phyloP scores from a whole-genome alignment of 1,139 yeast genomes.

The Taiozyma sp. region DNA sequence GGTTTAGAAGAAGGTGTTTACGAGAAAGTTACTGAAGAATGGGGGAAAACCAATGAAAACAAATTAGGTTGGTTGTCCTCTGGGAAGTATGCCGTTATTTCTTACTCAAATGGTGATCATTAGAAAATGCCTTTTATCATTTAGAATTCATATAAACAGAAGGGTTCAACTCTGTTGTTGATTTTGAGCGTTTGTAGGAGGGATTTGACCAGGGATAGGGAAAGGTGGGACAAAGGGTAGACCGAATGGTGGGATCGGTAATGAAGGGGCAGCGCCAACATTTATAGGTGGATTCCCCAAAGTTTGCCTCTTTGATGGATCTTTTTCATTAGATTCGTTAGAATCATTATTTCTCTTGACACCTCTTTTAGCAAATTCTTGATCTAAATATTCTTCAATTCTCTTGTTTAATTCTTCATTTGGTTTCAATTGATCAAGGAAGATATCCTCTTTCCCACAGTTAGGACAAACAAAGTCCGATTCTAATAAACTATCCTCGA shows the following conservation, averaged over 20 bases:
- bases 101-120: slow-evolving; percentile 35
- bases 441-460: slow-evolving; percentile 70
- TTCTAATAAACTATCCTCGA: slow-evolving; percentile 74
- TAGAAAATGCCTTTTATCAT: background rate
- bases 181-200: background rate
- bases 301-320: slow-evolving; percentile 12
- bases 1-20: slow-evolving; percentile 74
- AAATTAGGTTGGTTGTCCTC: slow-evolving; percentile 79
- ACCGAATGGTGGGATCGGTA: slow-evolving; percentile 14
- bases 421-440: slow-evolving; percentile 63
- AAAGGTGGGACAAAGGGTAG: slow-evolving; percentile 12
- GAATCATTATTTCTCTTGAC: slow-evolving; percentile 17
- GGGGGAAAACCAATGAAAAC: slow-evolving; percentile 42
- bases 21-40: slow-evolving; percentile 56
- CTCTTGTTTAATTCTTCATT: slow-evolving; percentile 56
- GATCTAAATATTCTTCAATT: slow-evolving; percentile 46
- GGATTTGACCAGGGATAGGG: slow-evolving; percentile 3
- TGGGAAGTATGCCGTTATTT: slow-evolving; percentile 92
- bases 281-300: slow-evolving; percentile 1
- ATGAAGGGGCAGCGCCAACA: slow-evolving; percentile 1
- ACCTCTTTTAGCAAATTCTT: slow-evolving; percentile 23
- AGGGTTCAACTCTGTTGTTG: background rate
- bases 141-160: background rate
- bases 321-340: slow-evolving; percentile 4
- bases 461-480: slow-evolving; percentile 90